These are phyloP conservation scores for Trichoderma sp. DNA, from an alignment of 2,329 filamentous ascomycete genomes.

Conservation along the genomic window DNA sequence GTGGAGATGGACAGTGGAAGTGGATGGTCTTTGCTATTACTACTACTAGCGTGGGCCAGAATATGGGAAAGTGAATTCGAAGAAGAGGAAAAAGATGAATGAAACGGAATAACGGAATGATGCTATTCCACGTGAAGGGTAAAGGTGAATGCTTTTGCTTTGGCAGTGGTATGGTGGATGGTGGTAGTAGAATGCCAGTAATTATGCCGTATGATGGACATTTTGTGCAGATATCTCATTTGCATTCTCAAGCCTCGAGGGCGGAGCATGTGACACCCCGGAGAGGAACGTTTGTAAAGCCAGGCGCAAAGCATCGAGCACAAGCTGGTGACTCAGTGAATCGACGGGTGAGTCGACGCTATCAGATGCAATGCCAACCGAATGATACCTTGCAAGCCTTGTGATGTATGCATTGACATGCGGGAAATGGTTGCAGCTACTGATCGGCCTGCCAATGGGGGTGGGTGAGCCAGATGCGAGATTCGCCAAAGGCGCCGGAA, in stretches of 20 bases:
- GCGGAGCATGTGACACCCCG: neutral
- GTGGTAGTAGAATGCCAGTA: neutral
- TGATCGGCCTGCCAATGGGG: slow-evolving; percentile 8
- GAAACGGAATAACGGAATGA: neutral
- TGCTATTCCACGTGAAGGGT: neutral
- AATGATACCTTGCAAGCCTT: no score
- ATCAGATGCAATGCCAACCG: neutral
- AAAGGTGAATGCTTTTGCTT: no score
- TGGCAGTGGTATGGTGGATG: no score
- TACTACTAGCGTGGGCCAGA: neutral
- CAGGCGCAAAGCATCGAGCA: neutral
- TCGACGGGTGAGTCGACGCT: slow-evolving; percentile 21
- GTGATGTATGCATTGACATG: neutral
- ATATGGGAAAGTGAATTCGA: neutral
- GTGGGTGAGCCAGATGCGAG: neutral
- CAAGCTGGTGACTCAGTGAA: slow-evolving; percentile 19
- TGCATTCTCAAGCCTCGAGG: neutral
- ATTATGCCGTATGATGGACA: neutral
- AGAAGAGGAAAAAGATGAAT: neutral
- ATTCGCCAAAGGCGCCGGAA: neutral
- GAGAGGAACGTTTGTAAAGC: slow-evolving; percentile 16
- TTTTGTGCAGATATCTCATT: neutral
- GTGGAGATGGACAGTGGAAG: slow-evolving; percentile 5
- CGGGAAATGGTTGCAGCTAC: slow-evolving; percentile 15
- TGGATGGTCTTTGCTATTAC: neutral